phyloP scores from a whole-genome alignment of 305 asterid genomes.

The Fraxinus ornus region DNA sequence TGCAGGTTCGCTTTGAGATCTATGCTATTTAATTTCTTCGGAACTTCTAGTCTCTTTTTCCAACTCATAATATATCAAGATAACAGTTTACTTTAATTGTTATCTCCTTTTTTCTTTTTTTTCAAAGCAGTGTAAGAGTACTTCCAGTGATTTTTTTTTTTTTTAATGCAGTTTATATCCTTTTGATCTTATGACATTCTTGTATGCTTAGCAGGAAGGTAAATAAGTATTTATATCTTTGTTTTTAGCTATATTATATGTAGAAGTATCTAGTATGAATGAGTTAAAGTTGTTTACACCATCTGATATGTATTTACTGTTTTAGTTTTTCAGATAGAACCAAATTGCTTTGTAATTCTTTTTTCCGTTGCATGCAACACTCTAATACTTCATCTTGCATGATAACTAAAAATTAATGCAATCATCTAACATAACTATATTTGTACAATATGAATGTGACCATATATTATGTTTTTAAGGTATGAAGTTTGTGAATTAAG shows the following conservation, averaged over 20 bases:
- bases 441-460: neutral
- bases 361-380: neutral
- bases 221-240: neutral
- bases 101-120: neutral
- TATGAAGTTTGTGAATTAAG: neutral
- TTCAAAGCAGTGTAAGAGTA: neutral
- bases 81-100: neutral
- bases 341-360: neutral
- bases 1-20: constrained; percentile 38
- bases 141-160: neutral
- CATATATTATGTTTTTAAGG: neutral
- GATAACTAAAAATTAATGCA: neutral
- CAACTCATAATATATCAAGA: neutral
- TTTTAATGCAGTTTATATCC: neutral
- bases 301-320: neutral
- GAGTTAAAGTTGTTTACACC: neutral
- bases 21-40: neutral
- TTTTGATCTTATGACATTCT: constrained; percentile 9
- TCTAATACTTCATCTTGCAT: neutral
- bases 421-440: neutral
- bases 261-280: neutral
- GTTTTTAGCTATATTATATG: neutral
- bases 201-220: neutral
- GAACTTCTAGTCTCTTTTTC: neutral
- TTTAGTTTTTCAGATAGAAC: neutral